These are phyloP conservation scores for Blumeriella jaapii DNA, from an alignment of 2,329 filamentous ascomycete genomes.

Conservation along the genomic window DNA sequence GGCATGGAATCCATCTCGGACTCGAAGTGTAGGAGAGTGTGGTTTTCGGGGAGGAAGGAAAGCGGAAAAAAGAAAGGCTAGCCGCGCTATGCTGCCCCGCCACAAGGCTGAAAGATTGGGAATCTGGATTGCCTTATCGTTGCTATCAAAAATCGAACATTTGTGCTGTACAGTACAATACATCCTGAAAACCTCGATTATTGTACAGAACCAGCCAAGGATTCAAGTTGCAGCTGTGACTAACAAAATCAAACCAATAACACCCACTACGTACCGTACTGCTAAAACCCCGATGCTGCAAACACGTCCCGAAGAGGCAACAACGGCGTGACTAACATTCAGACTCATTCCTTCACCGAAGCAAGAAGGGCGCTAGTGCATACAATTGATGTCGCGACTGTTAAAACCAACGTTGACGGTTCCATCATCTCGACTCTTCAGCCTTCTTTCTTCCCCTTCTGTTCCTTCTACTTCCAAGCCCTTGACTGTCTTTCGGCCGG, in stretches of 20 bases:
- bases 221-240: no score
- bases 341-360: background rate
- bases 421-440: background rate
- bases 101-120: background rate
- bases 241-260: no score
- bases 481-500: conserved; percentile 1
- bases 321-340: background rate
- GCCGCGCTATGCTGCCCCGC: background rate
- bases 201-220: no score
- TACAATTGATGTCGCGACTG: no score
- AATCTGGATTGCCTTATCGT: background rate
- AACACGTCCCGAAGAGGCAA: background rate
- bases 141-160: no score
- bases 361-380: background rate
- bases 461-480: background rate
- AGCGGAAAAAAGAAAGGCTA: background rate
- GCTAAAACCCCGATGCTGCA: background rate
- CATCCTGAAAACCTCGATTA: no score
- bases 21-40: background rate
- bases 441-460: background rate
- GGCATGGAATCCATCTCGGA: conserved; percentile 9
- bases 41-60: background rate
- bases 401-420: no score
- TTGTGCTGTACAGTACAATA: no score
- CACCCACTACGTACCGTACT: no score